Percentiles rank a stretch among this genome's conserved stretches.
phyloP scores from a whole-genome alignment of 495 filamentous ascomycete genomes.

The Penicillium longicatenatum region DNA sequence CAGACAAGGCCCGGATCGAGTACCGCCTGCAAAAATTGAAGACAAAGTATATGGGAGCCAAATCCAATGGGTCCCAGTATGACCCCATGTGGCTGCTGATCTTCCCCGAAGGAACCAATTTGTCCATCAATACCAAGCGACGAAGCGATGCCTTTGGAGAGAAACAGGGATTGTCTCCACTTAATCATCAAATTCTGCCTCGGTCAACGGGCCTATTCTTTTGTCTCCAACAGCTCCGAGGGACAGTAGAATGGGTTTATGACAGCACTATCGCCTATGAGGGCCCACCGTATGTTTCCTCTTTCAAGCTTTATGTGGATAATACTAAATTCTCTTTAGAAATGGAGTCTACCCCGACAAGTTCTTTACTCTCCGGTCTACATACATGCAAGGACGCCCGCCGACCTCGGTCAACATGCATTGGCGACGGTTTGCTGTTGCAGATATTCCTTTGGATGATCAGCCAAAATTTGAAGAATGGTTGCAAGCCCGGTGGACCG shows the following conservation, averaged over 20 bases:
- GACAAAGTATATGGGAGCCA: conserved; percentile 48
- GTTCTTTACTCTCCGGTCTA: conserved; percentile 64
- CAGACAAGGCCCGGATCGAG: conserved; percentile 60
- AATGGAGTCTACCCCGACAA: conserved; percentile 64
- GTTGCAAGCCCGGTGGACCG: conserved; percentile 60
- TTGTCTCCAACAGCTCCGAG: conserved; percentile 61
- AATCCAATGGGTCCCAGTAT: conserved; percentile 48
- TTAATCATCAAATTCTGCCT: conserved; percentile 60
- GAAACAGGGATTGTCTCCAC: conserved; percentile 54
- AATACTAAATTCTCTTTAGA: conserved; percentile 33
- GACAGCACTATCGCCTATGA: conserved; percentile 72
- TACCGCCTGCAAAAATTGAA: conserved; percentile 63
- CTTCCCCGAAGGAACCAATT: conserved; percentile 70
- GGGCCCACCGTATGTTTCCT: conserved; percentile 63
- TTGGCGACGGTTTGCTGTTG: conserved; percentile 62
- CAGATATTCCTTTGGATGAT: conserved; percentile 61
- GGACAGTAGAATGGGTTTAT: conserved; percentile 67
- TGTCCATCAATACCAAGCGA: conserved; percentile 58
- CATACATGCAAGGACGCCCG: conserved; percentile 64
- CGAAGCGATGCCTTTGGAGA: conserved; percentile 56
- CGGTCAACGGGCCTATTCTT: conserved; percentile 65
- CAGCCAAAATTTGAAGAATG: conserved; percentile 57
- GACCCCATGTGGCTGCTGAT: conserved; percentile 74
- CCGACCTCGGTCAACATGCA: conserved; percentile 72
- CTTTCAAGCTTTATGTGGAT: neutral